Conservation (phyloP, 768 basidiomycete genomes). For the Amanita phalloides region DNA sequence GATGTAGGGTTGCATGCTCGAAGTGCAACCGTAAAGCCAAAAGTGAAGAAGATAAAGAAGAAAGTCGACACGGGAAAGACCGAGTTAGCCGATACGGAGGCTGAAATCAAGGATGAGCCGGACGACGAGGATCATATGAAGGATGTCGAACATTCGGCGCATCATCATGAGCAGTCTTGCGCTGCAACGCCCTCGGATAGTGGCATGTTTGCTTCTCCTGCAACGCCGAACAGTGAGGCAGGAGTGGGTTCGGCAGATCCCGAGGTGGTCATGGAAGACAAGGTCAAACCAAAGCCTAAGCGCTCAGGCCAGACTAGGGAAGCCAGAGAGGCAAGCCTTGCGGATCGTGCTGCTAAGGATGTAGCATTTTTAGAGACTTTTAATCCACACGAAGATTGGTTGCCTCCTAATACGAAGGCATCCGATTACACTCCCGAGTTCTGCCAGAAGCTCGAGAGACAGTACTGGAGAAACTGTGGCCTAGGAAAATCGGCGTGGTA, state of each 20-base stretch:
- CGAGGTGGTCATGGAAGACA: conserved; percentile 12
- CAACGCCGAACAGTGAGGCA: conserved; percentile 16
- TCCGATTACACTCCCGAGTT: conserved; percentile 83
- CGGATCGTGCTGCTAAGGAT: conserved; percentile 34
- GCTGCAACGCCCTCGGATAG: conserved; percentile 33
- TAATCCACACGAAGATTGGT: conserved; percentile 65
- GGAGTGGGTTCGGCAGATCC: conserved; percentile 8
- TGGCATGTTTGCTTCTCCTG: conserved; percentile 16
- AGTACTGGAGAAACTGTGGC: conserved; percentile 88
- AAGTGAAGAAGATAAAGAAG: conserved; percentile 30
- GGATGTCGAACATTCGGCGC: conserved; percentile 11
- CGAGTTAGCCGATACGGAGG: conserved; percentile 26
- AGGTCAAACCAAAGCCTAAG: conserved; percentile 23
- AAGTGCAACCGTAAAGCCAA: conserved; percentile 21
- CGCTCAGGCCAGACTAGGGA: conserved; percentile 32
- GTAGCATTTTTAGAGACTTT: conserved; percentile 58
- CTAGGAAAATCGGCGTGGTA: conserved; percentile 93
- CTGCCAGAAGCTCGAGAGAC: conserved; percentile 77
- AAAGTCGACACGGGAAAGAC: conserved; percentile 25
- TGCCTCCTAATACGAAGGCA: conserved; percentile 61
- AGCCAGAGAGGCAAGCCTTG: conserved; percentile 38
- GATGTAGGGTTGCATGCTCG: conserved; percentile 50
- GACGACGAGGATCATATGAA: conserved; percentile 22
- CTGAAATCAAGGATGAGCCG: conserved; percentile 38
- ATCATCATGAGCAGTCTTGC: conserved; percentile 12